Conservation (phyloP, 371 early-diverging fungal genomes). For the Gilbertella persicaria region DNA sequence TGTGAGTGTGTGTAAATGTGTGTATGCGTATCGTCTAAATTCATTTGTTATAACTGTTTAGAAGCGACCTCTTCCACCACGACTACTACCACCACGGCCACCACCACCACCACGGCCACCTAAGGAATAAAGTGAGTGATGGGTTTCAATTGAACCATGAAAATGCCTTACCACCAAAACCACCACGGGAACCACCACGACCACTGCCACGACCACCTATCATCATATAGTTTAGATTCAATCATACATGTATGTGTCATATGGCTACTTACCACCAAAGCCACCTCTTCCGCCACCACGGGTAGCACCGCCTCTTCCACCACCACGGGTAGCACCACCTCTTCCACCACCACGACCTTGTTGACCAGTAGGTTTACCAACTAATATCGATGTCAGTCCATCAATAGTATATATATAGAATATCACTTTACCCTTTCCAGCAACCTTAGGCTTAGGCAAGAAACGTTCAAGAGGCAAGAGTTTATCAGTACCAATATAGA, state of each 20-base stretch:
- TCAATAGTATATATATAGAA: neutral
- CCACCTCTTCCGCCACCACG: conserved; percentile 28
- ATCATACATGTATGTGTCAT: no score
- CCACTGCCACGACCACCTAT: conserved; percentile 24
- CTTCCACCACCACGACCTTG: conserved; percentile 54
- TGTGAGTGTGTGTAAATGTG: no score
- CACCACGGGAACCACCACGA: conserved; percentile 23
- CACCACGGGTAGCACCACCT: conserved; percentile 46
- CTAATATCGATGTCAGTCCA: conserved; percentile 4
- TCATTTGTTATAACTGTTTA: no score
- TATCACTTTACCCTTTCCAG: conserved; percentile 54
- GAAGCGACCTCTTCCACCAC: conserved; percentile 6
- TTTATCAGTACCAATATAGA: conserved; percentile 92
- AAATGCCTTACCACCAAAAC: conserved; percentile 16
- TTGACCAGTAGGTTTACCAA: conserved; percentile 43
- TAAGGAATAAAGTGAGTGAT: no score
- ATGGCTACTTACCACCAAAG: conserved; percentile 25
- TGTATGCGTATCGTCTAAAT: no score
- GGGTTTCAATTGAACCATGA: no score
- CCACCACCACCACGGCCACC: conserved; percentile 29
- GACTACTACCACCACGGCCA: conserved; percentile 2
- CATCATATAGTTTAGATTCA: neutral
- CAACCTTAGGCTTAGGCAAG: conserved; percentile 90
- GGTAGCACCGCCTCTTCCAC: conserved; percentile 33
- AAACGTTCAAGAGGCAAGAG: conserved; percentile 95